Conservation (phyloP, 345 rosid species). For the Gossypium arboreum region DNA sequence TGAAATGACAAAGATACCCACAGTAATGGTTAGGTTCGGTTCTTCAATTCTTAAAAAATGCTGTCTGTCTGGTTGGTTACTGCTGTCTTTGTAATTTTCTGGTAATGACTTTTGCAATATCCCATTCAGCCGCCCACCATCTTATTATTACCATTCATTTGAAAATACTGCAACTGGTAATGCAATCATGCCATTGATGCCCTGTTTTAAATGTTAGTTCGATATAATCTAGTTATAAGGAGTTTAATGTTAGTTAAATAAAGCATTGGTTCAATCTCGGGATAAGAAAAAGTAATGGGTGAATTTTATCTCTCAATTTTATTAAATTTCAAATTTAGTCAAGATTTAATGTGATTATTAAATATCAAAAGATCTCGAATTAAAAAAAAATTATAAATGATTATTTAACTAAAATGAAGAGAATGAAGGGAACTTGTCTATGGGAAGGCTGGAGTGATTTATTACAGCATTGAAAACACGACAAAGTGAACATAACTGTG, state of each 20-base stretch:
- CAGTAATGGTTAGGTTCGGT: no score
- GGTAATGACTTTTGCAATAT: not conserved
- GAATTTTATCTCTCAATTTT: no score
- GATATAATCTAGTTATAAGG: no score
- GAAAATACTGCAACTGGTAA: not conserved
- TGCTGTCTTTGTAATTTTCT: no score
- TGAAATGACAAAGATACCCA: no score
- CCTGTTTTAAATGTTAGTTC: not conserved
- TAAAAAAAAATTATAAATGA: no score
- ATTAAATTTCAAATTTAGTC: no score
- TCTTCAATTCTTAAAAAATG: no score
- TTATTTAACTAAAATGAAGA: not conserved
- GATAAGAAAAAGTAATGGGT: no score
- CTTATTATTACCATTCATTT: not conserved
- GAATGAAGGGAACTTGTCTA: not conserved
- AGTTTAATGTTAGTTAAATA: no score
- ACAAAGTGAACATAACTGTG: slow-evolving; percentile 14
- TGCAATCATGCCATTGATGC: not conserved
- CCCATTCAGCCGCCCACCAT: not conserved
- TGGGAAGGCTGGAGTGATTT: not conserved
- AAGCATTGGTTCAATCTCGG: no score
- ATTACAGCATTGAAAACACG: slow-evolving; percentile 9
- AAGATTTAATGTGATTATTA: rapidly evolving
- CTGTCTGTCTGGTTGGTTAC: not conserved
- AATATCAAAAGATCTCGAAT: no score